phyloP scores from a whole-genome alignment of 1,284 basidiomycete species.

The Ceratorhiza oryzae-sativae region DNA sequence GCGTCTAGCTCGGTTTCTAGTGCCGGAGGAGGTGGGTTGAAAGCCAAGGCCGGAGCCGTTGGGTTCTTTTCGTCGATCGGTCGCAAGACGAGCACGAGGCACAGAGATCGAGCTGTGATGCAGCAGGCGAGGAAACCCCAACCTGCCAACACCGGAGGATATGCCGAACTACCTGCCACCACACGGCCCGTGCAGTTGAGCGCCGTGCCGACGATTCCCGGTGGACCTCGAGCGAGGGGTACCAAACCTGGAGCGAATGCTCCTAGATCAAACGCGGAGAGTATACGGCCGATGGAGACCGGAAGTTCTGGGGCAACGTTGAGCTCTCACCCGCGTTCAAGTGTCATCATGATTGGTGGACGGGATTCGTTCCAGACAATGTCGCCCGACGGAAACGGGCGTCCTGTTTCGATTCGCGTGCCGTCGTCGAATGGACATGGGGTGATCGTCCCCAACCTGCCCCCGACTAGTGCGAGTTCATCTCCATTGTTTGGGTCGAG shows the following conservation, averaged over 20 bases:
- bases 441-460: slow-evolving; percentile 22
- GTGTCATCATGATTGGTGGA: slow-evolving; percentile 42
- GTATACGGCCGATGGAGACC: background rate
- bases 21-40: slow-evolving; percentile 12
- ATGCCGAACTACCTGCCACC: slow-evolving; percentile 47
- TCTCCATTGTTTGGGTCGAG: slow-evolving; percentile 6
- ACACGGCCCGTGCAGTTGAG: slow-evolving; percentile 50
- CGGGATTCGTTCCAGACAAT: slow-evolving; percentile 36
- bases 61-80: slow-evolving; percentile 79
- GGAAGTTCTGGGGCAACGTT: background rate
- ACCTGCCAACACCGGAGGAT: slow-evolving; percentile 41
- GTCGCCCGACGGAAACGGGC: slow-evolving; percentile 16
- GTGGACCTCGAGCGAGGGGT: slow-evolving; percentile 71
- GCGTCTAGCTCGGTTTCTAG: slow-evolving; percentile 40
- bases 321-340: slow-evolving; percentile 11
- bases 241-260: background rate
- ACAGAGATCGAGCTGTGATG: slow-evolving; percentile 23
- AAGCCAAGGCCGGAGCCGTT: slow-evolving; percentile 40
- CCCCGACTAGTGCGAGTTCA: background rate
- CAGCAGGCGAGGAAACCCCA: slow-evolving; percentile 14
- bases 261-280: background rate
- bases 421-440: slow-evolving; percentile 37
- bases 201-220: slow-evolving; percentile 64
- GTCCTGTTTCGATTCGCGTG: slow-evolving; percentile 32
- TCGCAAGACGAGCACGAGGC: slow-evolving; percentile 66